Evolutionary conservation across 2,329 filamentous ascomycete species (phyloP), one percentile per base, ranked within the genome.

Genomic region (Neonectria sp.): DNA sequence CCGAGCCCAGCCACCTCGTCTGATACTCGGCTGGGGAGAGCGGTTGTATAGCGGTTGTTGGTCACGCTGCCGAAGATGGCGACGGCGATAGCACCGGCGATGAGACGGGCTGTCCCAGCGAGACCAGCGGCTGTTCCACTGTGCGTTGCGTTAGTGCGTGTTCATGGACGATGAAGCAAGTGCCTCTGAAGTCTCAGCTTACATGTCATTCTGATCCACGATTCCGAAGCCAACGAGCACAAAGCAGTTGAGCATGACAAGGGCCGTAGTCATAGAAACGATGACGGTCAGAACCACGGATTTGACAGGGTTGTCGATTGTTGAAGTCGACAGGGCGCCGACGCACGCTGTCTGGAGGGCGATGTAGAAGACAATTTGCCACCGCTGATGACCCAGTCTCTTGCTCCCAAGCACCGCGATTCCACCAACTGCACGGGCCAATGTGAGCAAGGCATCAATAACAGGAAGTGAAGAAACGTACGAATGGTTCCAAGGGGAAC

Each of bases 141-240:
- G 12, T 2, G 31, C 6, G 25, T 3, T 1, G 5, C 24, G 21
- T 51, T 29, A 51, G 11, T 33, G 25, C 25, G 27, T 5, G 21
- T 6, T 55, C 27, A n/a, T n/a, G 1, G 6, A 21, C 21, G 21
- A 21, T 21, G 21, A 21, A 21, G 21, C 21, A 21, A 21, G 13
- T 4, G 29, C 4, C n/a, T 17, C 33, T 15, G 3, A 13, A 15
- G 1, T 7, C 2, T 8, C 12, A 4, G 51, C 60, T 63, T 45
- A 67, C 64, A 67, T 67, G 8, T 67, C 64, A 25, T 29, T 63
- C 35, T 67, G 64, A 12, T 67, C 64, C 6, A 67, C 64, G 37
- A 67, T 67, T n/a, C 64, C 64, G 3, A 67, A 67, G 21, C 64
- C 64, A n/a, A 67, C 64, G 15, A 67, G 43, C 15, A 67, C 64